These are phyloP conservation scores for Hanseniaspora valbyensis DNA, from an alignment of 805 yeast genomes.

Conservation along the genomic window DNA sequence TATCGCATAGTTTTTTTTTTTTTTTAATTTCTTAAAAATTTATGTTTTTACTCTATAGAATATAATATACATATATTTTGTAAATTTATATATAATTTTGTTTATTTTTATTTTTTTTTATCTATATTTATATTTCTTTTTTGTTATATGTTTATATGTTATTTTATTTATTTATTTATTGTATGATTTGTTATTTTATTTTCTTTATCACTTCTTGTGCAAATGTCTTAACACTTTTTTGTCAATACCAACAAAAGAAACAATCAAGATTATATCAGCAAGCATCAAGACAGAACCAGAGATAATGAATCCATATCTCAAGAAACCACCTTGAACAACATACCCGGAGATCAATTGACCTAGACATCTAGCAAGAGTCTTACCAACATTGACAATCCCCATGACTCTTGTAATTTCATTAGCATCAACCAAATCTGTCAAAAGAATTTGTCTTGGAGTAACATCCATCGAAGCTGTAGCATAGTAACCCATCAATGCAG, in stretches of 20 bases:
- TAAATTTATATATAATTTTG: too few species aligned
- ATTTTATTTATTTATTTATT: too few species aligned
- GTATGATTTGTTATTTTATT: too few species aligned
- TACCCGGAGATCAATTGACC: constrained; percentile 76
- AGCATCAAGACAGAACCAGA: constrained; percentile 38
- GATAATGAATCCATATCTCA: constrained; percentile 44
- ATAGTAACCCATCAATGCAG: constrained; percentile 44
- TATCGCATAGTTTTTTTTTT: too few species aligned
- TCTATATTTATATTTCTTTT: background rate
- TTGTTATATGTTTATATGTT: too few species aligned
- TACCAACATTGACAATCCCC: constrained; percentile 79
- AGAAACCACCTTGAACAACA: constrained; percentile 41
- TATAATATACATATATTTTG: too few species aligned
- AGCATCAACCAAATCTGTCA: constrained; percentile 54
- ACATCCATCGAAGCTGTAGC: constrained; percentile 76
- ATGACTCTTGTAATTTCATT: constrained; percentile 61
- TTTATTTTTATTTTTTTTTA: too few species aligned
- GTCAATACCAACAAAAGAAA: constrained; percentile 30
- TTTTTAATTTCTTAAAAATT: too few species aligned
- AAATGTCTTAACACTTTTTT: constrained; percentile 23
- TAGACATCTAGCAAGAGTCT: constrained; percentile 70
- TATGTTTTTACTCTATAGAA: too few species aligned
- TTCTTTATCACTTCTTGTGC: background rate
- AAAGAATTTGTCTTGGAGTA: constrained; percentile 74
- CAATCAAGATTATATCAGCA: constrained; percentile 29